These are phyloP conservation scores for Penicillium macrosclerotiorum DNA, from an alignment of 495 filamentous ascomycete species.

Conservation along the genomic window DNA sequence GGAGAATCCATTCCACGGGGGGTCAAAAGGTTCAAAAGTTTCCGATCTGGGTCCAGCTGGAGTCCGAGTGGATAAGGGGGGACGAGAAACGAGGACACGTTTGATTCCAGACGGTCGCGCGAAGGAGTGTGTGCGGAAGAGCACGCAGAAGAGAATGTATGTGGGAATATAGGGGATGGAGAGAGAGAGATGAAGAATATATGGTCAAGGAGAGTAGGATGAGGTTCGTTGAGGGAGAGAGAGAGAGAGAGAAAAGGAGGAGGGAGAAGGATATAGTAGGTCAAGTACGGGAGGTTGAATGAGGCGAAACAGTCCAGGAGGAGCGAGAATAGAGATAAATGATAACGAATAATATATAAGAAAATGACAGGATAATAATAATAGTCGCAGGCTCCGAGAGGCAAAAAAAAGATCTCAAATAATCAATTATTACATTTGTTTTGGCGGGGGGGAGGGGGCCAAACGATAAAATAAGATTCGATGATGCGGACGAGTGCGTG, in stretches of 20 bases:
- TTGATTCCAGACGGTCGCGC: background rate
- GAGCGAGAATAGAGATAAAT: background rate
- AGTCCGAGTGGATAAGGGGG: too few species aligned
- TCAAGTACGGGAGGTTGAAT: background rate
- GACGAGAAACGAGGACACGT: too few species aligned
- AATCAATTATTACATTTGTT: too few species aligned
- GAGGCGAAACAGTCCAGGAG: too few species aligned
- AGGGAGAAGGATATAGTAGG: constrained; percentile 10
- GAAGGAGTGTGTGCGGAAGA: background rate
- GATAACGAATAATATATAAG: background rate
- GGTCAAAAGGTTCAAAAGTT: constrained; percentile 8
- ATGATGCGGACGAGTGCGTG: constrained; percentile 5
- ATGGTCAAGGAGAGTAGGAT: constrained; percentile 13
- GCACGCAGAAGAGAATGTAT: too few species aligned
- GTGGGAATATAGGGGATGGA: too few species aligned
- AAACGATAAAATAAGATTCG: constrained; percentile 20
- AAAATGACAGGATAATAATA: background rate
- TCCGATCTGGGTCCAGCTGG: background rate
- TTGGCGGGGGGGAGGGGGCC: constrained; percentile 1
- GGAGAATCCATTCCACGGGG: constrained; percentile 20
- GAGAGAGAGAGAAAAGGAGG: constrained; percentile 11
- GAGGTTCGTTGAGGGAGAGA: constrained; percentile 14
- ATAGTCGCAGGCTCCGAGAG: background rate
- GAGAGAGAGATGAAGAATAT: constrained; percentile 11
- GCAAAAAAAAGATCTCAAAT: too few species aligned